These are phyloP conservation scores for Nannochloris sp. DNA, from an alignment of 139 green algal genomes.

Conservation along the genomic window DNA sequence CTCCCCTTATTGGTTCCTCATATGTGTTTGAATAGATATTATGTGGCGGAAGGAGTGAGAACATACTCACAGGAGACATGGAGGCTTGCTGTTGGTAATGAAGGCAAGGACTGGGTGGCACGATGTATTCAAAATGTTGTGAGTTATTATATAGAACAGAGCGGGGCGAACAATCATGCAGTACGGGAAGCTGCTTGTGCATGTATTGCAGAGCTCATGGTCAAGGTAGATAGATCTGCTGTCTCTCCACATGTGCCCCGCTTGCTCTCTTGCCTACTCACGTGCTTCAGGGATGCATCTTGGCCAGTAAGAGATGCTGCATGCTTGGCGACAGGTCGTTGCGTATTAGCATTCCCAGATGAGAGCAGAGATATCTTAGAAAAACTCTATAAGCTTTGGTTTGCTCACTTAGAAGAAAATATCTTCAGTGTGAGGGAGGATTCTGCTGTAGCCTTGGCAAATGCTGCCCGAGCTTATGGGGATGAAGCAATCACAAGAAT, in stretches of 20 bases:
- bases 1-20: constrained; percentile 57
- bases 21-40: constrained; percentile 92
- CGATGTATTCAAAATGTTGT: constrained; percentile 38
- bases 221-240: constrained; percentile 60
- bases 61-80: constrained; percentile 72
- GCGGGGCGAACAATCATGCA: constrained; percentile 73
- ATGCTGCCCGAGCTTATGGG: constrained; percentile 34
- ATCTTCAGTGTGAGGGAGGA: constrained; percentile 75
- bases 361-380: constrained; percentile 28
- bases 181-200: constrained; percentile 82
- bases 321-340: constrained; percentile 34
- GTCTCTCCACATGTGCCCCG: constrained; percentile 52
- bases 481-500: constrained; percentile 35
- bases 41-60: constrained; percentile 84
- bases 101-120: constrained; percentile 54
- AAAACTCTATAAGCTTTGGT: constrained; percentile 68
- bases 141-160: constrained; percentile 63
- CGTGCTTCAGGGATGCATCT: constrained; percentile 70
- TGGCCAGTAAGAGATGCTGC: constrained; percentile 71
- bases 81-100: constrained; percentile 49
- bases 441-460: constrained; percentile 53
- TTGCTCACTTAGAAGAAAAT: constrained; percentile 80
- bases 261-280: constrained; percentile 57
- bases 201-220: constrained; percentile 85
- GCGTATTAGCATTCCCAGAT: constrained; percentile 50